Percentiles rank a stretch among this genome's conserved stretches.
These are phyloP conservation scores for Kodamaea kakaduensis DNA, from an alignment of 805 yeast genomes.

Conservation along the genomic window DNA sequence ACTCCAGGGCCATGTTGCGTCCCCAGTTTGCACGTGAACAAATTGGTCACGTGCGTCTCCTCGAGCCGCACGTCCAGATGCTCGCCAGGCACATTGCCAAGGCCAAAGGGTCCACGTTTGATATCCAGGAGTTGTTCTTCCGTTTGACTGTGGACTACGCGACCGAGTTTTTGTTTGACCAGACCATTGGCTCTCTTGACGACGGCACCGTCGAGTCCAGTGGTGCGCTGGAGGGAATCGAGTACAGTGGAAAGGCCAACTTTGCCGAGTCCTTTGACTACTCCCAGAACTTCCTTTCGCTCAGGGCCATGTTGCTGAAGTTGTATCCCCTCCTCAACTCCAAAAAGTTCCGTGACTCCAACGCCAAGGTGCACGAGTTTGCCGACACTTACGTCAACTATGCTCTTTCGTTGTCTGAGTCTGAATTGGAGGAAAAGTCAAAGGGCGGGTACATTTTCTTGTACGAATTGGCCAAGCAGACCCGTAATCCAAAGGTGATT, in stretches of 20 bases:
- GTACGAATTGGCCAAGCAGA: conserved; percentile 37
- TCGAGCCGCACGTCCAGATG: conserved; percentile 15
- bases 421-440: conserved; percentile 16
- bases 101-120: conserved; percentile 3
- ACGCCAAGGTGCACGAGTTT: conserved; percentile 14
- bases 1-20: conserved; percentile 18
- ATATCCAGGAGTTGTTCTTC: conserved; percentile 11
- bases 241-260: conserved; percentile 1
- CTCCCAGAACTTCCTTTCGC: conserved; percentile 16
- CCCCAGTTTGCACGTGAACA: conserved; percentile 21
- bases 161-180: conserved; percentile 18
- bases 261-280: conserved; percentile 18
- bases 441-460: conserved; percentile 32
- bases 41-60: conserved; percentile 14
- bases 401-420: conserved; percentile 15
- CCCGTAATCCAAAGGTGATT: conserved; percentile 32
- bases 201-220: conserved; percentile 18
- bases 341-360: conserved; percentile 13
- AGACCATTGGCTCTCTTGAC: conserved; percentile 5
- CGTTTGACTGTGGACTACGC: conserved; percentile 16
- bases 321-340: conserved; percentile 16
- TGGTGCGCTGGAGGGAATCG: too few relatives aligned
- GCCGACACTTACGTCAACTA: conserved; percentile 16
- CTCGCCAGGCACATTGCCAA: conserved; percentile 11
- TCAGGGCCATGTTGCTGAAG: conserved; percentile 15